Conservation (phyloP, 768 basidiomycete species). For the Galerina marginata region DNA sequence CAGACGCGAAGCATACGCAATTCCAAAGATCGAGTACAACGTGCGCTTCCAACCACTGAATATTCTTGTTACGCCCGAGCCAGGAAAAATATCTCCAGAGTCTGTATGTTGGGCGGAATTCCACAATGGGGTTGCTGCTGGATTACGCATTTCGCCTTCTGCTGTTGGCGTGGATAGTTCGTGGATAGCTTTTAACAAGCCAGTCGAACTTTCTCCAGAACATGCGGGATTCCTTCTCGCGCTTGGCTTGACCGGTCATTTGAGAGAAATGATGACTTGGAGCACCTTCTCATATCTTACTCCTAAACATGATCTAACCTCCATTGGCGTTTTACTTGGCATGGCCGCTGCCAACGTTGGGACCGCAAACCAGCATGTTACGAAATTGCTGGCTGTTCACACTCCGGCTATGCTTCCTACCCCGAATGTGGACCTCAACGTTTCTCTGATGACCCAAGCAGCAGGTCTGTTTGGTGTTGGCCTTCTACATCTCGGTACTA, state of each 20-base stretch:
- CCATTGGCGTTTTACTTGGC: slow-evolving; percentile 93
- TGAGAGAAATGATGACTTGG: slow-evolving; percentile 90
- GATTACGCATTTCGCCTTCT: slow-evolving; percentile 80
- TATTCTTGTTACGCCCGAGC: slow-evolving; percentile 64
- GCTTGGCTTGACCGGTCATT: slow-evolving; percentile 89
- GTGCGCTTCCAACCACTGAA: slow-evolving; percentile 79
- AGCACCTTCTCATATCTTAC: slow-evolving; percentile 95
- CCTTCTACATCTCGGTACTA: slow-evolving; percentile 86
- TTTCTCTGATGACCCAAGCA: slow-evolving; percentile 88
- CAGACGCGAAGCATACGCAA: slow-evolving; percentile 76
- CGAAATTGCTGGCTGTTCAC: slow-evolving; percentile 90
- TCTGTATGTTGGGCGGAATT: slow-evolving; percentile 93
- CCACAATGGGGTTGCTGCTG: slow-evolving; percentile 95
- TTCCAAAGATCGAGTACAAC: slow-evolving; percentile 80
- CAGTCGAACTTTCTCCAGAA: slow-evolving; percentile 85
- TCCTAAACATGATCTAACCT: slow-evolving; percentile 94
- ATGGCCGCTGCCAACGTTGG: slow-evolving; percentile 90
- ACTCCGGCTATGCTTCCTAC: slow-evolving; percentile 91
- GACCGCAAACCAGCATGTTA: slow-evolving; percentile 84
- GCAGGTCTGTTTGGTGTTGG: slow-evolving; percentile 90
- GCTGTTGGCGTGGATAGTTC: slow-evolving; percentile 84
- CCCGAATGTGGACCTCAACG: slow-evolving; percentile 86
- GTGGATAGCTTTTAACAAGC: slow-evolving; percentile 97
- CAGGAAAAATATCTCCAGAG: slow-evolving; percentile 75
- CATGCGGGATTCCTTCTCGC: slow-evolving; percentile 98